Percentiles rank a stretch among this genome's conserved stretches.
Conservation (phyloP, 805 yeast species). For the Myxozyma geophila region DNA sequence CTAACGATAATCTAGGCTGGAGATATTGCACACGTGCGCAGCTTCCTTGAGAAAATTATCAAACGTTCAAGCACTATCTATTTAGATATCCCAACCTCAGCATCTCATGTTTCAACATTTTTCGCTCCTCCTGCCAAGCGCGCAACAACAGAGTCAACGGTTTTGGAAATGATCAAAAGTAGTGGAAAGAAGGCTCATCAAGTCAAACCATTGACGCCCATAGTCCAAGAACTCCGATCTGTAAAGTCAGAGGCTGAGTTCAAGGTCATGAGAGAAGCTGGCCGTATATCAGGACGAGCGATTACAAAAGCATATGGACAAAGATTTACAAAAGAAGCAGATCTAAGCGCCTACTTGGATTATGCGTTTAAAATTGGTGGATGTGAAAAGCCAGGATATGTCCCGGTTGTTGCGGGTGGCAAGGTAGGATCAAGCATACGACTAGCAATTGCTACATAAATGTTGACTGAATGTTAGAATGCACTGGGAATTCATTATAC, state of each 20-base stretch:
- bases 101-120: conserved; percentile 17
- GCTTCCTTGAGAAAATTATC: conserved; percentile 55
- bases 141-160: conserved; percentile 18
- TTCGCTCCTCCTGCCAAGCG: conserved; percentile 17
- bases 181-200: conserved; percentile 2
- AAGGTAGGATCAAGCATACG: conserved; percentile 38
- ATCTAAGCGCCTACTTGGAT: conserved; percentile 78
- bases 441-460: background rate
- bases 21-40: conserved; percentile 47
- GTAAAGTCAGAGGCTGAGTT: conserved; percentile 80
- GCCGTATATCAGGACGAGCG: conserved; percentile 79
- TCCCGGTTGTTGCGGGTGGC: conserved; percentile 97
- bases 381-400: conserved; percentile 85
- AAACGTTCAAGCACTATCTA: conserved; percentile 57
- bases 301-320: conserved; percentile 79
- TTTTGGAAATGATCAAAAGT: conserved; percentile 23
- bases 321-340: conserved; percentile 71
- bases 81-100: conserved; percentile 51
- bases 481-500: conserved; percentile 93
- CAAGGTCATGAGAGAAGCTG: conserved; percentile 78
- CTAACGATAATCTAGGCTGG: conserved; percentile 48
- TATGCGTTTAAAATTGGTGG: conserved; percentile 85
- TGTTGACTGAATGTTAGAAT: conserved; percentile 48
- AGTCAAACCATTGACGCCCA: conserved; percentile 48
- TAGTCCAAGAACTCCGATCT: conserved; percentile 59